phyloP scores from a whole-genome alignment of 108 stramenopile species.

The Schizochytrium sp. region DNA sequence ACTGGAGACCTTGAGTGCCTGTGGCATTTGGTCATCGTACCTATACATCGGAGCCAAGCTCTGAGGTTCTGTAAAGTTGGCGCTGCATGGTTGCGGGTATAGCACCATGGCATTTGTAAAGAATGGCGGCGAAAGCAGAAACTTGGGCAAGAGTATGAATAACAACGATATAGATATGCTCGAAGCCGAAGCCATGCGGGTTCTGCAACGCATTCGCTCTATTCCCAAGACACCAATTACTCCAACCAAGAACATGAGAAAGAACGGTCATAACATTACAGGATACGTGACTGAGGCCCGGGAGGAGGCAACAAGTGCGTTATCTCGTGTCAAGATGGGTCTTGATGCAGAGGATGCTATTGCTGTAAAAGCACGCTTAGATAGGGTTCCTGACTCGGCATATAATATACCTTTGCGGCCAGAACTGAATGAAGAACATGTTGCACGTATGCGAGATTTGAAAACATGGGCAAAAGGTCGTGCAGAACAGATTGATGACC shows the following conservation, averaged over 20 bases:
- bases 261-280: not conserved
- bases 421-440: not conserved
- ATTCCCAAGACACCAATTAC: constrained; percentile 36
- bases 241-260: not conserved
- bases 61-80: too few relatives aligned
- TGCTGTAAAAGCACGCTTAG: not conserved
- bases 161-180: constrained; percentile 11
- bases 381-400: not conserved
- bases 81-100: too few relatives aligned
- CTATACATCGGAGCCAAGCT: too few relatives aligned
- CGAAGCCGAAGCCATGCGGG: constrained; percentile 55
- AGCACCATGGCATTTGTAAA: too few relatives aligned
- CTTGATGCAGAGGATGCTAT: constrained; percentile 18
- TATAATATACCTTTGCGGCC: not conserved
- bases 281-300: constrained; percentile 37
- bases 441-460: not conserved
- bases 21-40: too few relatives aligned
- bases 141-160: not conserved
- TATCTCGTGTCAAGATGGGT: constrained; percentile 16
- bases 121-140: too few relatives aligned
- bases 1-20: too few relatives aligned
- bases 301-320: constrained; percentile 2
- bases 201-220: constrained; percentile 5
- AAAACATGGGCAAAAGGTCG: not conserved
- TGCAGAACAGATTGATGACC: constrained; percentile 40